Conservation (phyloP, 2,329 filamentous ascomycete genomes). For the Fusarium sp. region DNA sequence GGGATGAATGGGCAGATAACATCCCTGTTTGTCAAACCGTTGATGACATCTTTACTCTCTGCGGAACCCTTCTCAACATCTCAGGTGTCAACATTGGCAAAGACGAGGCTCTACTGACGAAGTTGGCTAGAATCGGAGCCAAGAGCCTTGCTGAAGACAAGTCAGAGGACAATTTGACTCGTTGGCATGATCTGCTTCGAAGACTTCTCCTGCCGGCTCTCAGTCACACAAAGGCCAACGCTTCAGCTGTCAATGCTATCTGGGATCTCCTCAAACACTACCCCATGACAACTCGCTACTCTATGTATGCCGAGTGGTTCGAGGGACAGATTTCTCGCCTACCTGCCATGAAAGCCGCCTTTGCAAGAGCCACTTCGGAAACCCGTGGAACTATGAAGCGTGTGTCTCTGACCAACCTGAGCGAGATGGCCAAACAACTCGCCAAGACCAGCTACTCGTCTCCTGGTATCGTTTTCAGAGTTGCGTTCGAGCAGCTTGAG, state of each 20-base stretch:
- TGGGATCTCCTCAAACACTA: conserved; percentile 86
- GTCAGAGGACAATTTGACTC: conserved; percentile 76
- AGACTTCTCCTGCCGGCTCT: conserved; percentile 88
- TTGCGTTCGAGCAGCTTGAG: conserved; percentile 91
- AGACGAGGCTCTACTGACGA: conserved; percentile 81
- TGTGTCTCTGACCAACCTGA: conserved; percentile 87
- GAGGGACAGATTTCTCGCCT: conserved; percentile 80
- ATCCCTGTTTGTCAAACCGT: conserved; percentile 90
- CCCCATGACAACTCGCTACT: conserved; percentile 81
- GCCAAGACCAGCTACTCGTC: conserved; percentile 94
- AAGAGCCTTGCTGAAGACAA: conserved; percentile 78
- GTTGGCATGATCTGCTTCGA: conserved; percentile 88
- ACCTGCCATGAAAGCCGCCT: conserved; percentile 82
- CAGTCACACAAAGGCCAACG: conserved; percentile 87
- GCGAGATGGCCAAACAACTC: conserved; percentile 86
- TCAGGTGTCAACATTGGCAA: conserved; percentile 91
- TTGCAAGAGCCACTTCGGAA: conserved; percentile 80
- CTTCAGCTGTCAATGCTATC: conserved; percentile 85
- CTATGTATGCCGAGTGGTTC: conserved; percentile 95
- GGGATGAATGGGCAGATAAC: conserved; percentile 97
- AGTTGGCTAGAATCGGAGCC: conserved; percentile 86
- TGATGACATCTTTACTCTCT: conserved; percentile 90
- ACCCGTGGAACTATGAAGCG: conserved; percentile 90
- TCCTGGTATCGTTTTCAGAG: conserved; percentile 90
- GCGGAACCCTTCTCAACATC: conserved; percentile 84